These are phyloP conservation scores for Plasmodium malariae DNA, from an alignment of 169 alveolate genomes.

Conservation along the genomic window DNA sequence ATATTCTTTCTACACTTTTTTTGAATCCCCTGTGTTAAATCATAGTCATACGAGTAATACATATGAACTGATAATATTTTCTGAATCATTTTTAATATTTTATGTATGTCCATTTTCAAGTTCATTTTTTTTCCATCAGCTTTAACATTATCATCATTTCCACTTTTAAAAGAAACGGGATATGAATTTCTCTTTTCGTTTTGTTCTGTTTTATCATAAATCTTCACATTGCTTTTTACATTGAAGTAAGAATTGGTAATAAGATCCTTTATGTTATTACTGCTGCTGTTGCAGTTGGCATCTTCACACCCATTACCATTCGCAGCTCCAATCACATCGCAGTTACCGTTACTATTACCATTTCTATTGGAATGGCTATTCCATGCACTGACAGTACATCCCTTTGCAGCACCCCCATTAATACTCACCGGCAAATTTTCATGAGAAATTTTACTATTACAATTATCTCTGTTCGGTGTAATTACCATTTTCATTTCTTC, in stretches of 20 bases:
- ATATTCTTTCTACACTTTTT: slow-evolving; percentile 43
- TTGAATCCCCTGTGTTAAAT: slow-evolving; percentile 73
- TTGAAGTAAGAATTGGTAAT: slow-evolving; percentile 47
- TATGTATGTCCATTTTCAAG: slow-evolving; percentile 62
- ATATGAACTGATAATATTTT: slow-evolving; percentile 35
- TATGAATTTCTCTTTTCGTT: slow-evolving; percentile 33
- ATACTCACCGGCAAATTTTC: not conserved
- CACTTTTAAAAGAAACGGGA: slow-evolving; percentile 14
- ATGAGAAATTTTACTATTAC: not conserved
- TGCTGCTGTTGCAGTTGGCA: not conserved
- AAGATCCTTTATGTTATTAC: slow-evolving; percentile 29
- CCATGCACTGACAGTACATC: not conserved
- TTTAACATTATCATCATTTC: slow-evolving; percentile 20
- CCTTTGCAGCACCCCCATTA: not conserved
- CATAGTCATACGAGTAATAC: slow-evolving; percentile 74
- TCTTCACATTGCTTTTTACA: not conserved
- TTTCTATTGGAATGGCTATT: not conserved
- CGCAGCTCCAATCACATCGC: not conserved
- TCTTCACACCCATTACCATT: not conserved
- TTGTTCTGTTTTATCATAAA: not conserved
- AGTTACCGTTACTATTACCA: not conserved
- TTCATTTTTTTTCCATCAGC: slow-evolving; percentile 41
- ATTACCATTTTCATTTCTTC: not conserved
- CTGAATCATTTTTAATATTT: slow-evolving; percentile 60
- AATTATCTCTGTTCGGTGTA: not conserved